These are phyloP conservation scores for Lactarius hatsudake DNA, from an alignment of 768 basidiomycete species.

Conservation along the genomic window DNA sequence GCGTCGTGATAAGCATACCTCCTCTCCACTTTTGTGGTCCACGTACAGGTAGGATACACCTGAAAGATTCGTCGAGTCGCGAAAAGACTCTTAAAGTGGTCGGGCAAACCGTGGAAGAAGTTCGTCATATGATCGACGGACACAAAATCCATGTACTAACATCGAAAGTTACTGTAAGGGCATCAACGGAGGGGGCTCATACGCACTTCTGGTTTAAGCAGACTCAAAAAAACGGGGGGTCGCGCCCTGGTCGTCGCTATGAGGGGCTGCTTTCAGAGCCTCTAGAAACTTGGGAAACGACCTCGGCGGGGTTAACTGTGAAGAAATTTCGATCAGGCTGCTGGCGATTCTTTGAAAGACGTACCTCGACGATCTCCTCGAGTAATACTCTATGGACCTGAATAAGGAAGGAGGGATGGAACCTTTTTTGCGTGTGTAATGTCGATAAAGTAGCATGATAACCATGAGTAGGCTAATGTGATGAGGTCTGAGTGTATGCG, in stretches of 20 bases:
- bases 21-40: conserved; percentile 25
- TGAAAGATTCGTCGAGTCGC: conserved; percentile 2
- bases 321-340: conserved; percentile 14
- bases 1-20: conserved; percentile 5
- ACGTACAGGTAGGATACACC: conserved; percentile 27
- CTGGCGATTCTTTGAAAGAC: not conserved
- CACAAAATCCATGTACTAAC: conserved; percentile 48
- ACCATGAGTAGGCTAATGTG: conserved; percentile 69
- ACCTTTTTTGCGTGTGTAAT: conserved; percentile 49
- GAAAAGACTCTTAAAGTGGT: not conserved
- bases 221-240: conserved; percentile 25
- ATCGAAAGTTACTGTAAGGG: not conserved
- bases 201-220: conserved; percentile 22
- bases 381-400: conserved; percentile 66
- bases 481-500: conserved; percentile 71
- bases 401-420: conserved; percentile 57
- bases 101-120: conserved; percentile 44
- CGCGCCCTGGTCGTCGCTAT: conserved; percentile 21
- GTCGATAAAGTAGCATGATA: conserved; percentile 60
- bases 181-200: not conserved
- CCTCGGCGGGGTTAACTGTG: conserved; percentile 64
- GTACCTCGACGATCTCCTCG: conserved; percentile 68
- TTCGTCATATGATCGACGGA: conserved; percentile 59
- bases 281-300: conserved; percentile 45
- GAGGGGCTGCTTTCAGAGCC: conserved; percentile 27